Evolutionary conservation across 2,329 filamentous ascomycete species (phyloP).

Genomic region (Shiraia sp.): DNA sequence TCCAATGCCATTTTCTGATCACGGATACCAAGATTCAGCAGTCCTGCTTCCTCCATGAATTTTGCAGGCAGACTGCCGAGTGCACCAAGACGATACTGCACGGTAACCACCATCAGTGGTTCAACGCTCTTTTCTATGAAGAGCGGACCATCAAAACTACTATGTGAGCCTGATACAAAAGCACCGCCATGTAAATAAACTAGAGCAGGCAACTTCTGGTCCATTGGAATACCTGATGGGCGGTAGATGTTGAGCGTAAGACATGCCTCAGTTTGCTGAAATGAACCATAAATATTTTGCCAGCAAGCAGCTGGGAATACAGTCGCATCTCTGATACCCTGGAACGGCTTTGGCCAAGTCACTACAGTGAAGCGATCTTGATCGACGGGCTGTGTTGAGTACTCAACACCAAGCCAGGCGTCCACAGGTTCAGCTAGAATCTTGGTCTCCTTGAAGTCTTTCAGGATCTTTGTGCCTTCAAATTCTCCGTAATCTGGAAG

Average conservation of each 20-base stretch:
- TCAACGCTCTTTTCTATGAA: slow-evolving; percentile 37
- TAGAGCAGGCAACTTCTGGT: slow-evolving; percentile 36
- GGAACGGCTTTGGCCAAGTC: slow-evolving; percentile 47
- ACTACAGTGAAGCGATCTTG: slow-evolving; percentile 48
- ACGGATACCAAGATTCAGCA: slow-evolving; percentile 39
- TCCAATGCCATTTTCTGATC: slow-evolving; percentile 39
- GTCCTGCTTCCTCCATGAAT: slow-evolving; percentile 38
- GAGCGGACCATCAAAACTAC: slow-evolving; percentile 39
- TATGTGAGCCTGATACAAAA: slow-evolving; percentile 34
- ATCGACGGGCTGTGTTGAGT: slow-evolving; percentile 48
- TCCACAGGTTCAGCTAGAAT: slow-evolving; percentile 45
- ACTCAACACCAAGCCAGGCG: slow-evolving; percentile 56
- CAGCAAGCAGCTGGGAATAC: slow-evolving; percentile 50
- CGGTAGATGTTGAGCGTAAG: slow-evolving; percentile 40
- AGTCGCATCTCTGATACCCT: slow-evolving; percentile 45
- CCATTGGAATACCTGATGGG: slow-evolving; percentile 27
- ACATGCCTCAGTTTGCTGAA: slow-evolving; percentile 39
- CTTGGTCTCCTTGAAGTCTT: slow-evolving; percentile 37
- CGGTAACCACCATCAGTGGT: slow-evolving; percentile 40
- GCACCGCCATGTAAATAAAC: slow-evolving; percentile 38
- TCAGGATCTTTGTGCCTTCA: slow-evolving; percentile 43
- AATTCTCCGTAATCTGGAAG: slow-evolving; percentile 50
- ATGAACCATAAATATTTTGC: slow-evolving; percentile 45
- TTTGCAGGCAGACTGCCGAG: slow-evolving; percentile 39
- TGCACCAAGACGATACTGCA: slow-evolving; percentile 41